Evolutionary conservation across 1,284 basidiomycete genomes (phyloP).

Genomic region (Nidula niveotomentosa): DNA sequence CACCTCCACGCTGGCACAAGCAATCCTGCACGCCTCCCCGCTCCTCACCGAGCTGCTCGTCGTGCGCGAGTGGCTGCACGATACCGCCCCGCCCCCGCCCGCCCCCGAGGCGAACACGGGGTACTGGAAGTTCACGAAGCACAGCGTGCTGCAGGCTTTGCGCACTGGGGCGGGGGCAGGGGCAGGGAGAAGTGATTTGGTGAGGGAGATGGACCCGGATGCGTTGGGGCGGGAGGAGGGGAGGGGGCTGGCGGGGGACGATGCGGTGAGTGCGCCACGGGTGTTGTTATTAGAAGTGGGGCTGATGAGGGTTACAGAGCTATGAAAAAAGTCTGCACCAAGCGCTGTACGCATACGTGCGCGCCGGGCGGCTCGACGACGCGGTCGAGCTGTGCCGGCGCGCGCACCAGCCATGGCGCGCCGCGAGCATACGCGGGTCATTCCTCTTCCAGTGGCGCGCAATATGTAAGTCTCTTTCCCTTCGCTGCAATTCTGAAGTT

Average conservation of each 20-base stretch:
- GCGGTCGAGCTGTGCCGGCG: conserved; percentile 84
- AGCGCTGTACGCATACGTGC: conserved; percentile 75
- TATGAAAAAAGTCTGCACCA: conserved; percentile 79
- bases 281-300: no score
- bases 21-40: conserved; percentile 61
- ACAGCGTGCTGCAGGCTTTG: conserved; percentile 63
- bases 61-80: conserved; percentile 82
- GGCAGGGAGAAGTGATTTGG: conserved; percentile 46
- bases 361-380: conserved; percentile 80
- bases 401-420: conserved; percentile 90
- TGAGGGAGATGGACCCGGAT: conserved; percentile 77
- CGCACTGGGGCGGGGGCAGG: conserved; percentile 42
- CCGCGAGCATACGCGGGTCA: conserved; percentile 82
- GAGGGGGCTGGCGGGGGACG: conserved; percentile 63
- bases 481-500: neutral
- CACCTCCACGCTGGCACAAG: conserved; percentile 68
- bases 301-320: conserved; percentile 36
- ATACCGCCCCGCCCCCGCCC: conserved; percentile 57
- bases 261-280: conserved; percentile 50
- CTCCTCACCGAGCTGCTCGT: conserved; percentile 70
- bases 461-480: conserved; percentile 44
- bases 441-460: conserved; percentile 73
- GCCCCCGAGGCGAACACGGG: conserved; percentile 72
- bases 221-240: conserved; percentile 57
- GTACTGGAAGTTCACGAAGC: conserved; percentile 84